Percentiles rank a stretch among this genome's conserved stretches.
phyloP scores from a whole-genome alignment of 257 asterid species.

The Nicotiana paniculata region DNA sequence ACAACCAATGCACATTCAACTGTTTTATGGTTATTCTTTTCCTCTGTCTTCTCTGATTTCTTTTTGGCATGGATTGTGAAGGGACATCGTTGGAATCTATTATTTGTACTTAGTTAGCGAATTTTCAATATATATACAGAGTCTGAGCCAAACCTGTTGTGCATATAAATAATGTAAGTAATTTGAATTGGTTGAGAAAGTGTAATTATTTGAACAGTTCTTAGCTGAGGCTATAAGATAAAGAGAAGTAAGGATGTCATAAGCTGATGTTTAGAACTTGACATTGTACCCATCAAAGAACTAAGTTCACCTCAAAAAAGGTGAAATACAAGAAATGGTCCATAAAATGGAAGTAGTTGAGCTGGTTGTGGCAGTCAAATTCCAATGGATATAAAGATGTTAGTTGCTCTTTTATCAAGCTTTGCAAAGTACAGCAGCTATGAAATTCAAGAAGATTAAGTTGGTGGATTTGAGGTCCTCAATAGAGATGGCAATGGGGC shows the following conservation, averaged over 20 bases:
- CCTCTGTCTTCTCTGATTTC: too few relatives aligned
- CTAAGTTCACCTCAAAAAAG: background rate
- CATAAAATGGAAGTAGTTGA: background rate
- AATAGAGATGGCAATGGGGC: too few relatives aligned
- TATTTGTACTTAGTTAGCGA: too few relatives aligned
- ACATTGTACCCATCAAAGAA: background rate
- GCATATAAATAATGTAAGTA: constrained; percentile 26
- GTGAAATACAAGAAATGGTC: background rate
- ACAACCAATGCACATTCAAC: too few relatives aligned
- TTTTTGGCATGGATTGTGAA: too few relatives aligned
- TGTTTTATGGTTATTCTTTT: too few relatives aligned
- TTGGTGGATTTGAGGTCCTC: background rate
- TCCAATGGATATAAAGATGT: background rate
- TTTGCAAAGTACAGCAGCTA: background rate
- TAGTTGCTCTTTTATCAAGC: background rate
- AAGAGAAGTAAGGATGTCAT: background rate
- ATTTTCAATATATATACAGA: too few relatives aligned
- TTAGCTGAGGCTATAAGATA: constrained; percentile 10
- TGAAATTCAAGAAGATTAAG: background rate
- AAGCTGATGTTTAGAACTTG: background rate
- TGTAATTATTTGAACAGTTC: constrained; percentile 24
- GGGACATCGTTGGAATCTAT: too few relatives aligned
- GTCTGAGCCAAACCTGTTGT: background rate
- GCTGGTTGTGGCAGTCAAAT: background rate
- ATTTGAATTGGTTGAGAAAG: constrained; percentile 17